phyloP scores from a whole-genome alignment of 257 asterid species.

The Orobanche coerulescens region DNA sequence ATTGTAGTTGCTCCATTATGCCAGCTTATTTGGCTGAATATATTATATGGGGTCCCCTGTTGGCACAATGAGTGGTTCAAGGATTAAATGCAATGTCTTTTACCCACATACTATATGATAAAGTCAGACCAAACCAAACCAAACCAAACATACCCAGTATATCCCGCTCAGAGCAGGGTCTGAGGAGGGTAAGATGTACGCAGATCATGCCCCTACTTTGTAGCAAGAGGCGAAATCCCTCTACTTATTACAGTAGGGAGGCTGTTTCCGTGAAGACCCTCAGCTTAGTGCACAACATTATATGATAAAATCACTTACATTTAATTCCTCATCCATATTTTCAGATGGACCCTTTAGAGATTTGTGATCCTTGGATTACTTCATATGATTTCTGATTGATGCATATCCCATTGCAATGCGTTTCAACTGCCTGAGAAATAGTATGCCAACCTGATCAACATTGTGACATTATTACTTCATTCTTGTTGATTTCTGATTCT shows the following conservation, averaged over 20 bases:
- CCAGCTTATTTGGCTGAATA: not conserved
- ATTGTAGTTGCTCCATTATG: conserved; percentile 14
- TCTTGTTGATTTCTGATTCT: not conserved
- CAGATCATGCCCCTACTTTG: no score
- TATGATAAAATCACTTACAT: not conserved
- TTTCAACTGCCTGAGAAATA: not conserved
- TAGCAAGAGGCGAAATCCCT: no score
- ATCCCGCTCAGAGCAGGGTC: no score
- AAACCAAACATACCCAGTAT: no score
- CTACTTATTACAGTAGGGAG: no score
- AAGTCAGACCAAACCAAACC: no score
- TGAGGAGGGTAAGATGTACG: no score
- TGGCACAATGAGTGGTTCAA: not conserved
- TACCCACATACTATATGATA: no score
- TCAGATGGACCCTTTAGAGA: not conserved
- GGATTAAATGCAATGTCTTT: conserved; percentile 16
- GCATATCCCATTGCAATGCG: conserved; percentile 3
- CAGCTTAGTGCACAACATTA: no score
- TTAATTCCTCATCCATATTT: conserved; percentile 16
- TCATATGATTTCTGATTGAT: not conserved
- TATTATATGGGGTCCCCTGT: conserved; percentile 23
- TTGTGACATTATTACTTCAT: not conserved
- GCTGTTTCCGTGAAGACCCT: no score
- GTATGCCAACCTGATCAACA: not conserved
- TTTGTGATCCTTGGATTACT: no score